Conservation (phyloP, 108 stramenopile species). For the Schizochytrium sp. region DNA sequence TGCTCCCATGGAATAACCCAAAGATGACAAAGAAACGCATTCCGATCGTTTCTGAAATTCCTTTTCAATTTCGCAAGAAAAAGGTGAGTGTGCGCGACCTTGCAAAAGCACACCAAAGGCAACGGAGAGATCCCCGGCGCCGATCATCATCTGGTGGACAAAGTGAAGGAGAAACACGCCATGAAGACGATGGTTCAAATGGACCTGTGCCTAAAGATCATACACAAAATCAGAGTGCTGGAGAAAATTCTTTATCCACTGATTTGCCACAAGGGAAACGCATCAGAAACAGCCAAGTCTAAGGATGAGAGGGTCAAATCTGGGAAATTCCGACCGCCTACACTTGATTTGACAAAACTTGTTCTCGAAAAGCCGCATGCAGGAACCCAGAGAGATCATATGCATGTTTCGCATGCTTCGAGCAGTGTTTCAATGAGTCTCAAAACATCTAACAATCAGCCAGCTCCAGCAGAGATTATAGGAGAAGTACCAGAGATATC, state of each 20-base stretch:
- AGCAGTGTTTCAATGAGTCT: not conserved
- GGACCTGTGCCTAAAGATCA: not conserved
- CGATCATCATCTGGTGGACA: not conserved
- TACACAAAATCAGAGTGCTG: not conserved
- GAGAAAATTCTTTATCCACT: not conserved
- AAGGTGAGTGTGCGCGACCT: conserved; percentile 50
- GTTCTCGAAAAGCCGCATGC: not conserved
- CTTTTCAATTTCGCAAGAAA: conserved; percentile 38
- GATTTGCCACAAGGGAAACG: not conserved
- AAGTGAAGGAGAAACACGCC: not conserved
- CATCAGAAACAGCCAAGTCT: not conserved
- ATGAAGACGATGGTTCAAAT: not conserved
- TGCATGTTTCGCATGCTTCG: not conserved
- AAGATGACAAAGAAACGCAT: conserved; percentile 32
- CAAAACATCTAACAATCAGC: too few species aligned
- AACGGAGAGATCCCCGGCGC: not conserved
- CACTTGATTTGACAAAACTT: not conserved
- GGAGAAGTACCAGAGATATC: not conserved
- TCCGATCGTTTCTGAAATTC: conserved; percentile 36
- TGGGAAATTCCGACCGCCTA: not conserved
- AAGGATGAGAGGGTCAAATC: not conserved
- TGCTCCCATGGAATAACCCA: conserved; percentile 57
- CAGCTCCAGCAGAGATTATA: too few species aligned
- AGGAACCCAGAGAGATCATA: not conserved
- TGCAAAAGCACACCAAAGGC: conserved; percentile 49